A percentile compares a stretch with the other conserved stretches of the same genome.
Evolutionary conservation across 495 filamentous ascomycete genomes (phyloP).

Genomic region (Aspergillus kassunensis): DNA sequence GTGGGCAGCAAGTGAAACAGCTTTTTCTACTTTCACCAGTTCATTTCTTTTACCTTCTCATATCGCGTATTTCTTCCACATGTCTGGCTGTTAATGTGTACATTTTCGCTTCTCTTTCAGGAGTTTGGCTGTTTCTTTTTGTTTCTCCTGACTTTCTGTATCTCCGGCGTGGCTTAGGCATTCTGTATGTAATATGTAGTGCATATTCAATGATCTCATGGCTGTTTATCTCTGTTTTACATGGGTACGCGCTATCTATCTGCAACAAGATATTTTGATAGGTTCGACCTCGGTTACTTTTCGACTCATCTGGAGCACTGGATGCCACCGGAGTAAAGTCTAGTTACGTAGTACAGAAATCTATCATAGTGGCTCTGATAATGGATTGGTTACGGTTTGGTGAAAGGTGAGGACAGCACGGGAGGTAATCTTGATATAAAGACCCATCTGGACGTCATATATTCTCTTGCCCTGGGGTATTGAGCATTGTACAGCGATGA

Average conservation of each 20-base stretch:
- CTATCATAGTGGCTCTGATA: no score
- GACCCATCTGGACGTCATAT: constrained; percentile 24
- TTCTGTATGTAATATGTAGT: constrained; percentile 16
- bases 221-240: constrained; percentile 5
- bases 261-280: background rate
- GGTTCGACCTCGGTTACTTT: background rate
- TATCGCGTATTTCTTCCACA: constrained; percentile 10
- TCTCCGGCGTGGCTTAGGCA: constrained; percentile 13
- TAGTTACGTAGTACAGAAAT: no score
- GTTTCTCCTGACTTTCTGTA: constrained; percentile 10
- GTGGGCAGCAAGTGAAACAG: no score
- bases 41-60: background rate
- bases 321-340: no score
- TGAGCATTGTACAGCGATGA: constrained; percentile 42
- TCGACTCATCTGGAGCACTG: no score
- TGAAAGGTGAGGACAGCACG: no score
- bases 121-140: constrained; percentile 10
- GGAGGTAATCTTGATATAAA: constrained; percentile 15
- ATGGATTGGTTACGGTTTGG: no score
- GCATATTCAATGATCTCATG: constrained; percentile 18
- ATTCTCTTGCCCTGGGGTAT: constrained; percentile 39
- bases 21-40: background rate
- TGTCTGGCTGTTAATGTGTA: constrained; percentile 11
- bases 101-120: constrained; percentile 9
- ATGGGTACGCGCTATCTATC: background rate